phyloP scores from a whole-genome alignment of 2,329 filamentous ascomycete genomes.

The Fusarium penzigii region DNA sequence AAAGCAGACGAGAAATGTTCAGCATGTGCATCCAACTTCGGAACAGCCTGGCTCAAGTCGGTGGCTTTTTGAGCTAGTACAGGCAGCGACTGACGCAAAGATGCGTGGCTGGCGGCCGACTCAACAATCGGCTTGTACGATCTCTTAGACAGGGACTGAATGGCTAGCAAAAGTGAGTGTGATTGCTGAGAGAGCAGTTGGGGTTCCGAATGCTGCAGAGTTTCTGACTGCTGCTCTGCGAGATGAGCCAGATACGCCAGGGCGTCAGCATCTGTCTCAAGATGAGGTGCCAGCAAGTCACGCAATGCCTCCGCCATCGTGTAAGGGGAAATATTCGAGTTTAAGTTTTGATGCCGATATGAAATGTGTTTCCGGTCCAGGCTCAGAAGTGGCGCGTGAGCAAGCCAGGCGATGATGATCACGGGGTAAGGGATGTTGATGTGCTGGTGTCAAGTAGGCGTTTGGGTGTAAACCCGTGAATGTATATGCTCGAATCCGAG shows the following conservation, averaged over 20 bases:
- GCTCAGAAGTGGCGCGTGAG: no score
- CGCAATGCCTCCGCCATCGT: slow-evolving; percentile 40
- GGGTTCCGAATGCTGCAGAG: slow-evolving; percentile 73
- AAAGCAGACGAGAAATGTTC: slow-evolving; percentile 82
- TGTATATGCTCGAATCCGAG: no score
- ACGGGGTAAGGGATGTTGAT: no score
- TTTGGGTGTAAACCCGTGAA: no score
- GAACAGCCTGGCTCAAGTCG: slow-evolving; percentile 71
- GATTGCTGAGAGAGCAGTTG: slow-evolving; percentile 78
- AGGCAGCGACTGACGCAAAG: slow-evolving; percentile 72
- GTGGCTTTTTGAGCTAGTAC: slow-evolving; percentile 64
- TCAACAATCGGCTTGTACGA: slow-evolving; percentile 84
- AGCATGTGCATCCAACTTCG: slow-evolving; percentile 75
- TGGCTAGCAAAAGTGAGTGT: slow-evolving; percentile 76
- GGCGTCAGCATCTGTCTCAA: slow-evolving; percentile 51
- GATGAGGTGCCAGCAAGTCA: slow-evolving; percentile 35
- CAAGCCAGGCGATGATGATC: no score
- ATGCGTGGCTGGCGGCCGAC: slow-evolving; percentile 76
- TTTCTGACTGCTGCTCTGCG: slow-evolving; percentile 72
- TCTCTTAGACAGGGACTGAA: slow-evolving; percentile 86
- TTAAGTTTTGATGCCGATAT: no score
- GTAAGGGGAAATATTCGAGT: not conserved
- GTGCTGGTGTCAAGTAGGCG: no score
- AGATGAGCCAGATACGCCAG: slow-evolving; percentile 76
- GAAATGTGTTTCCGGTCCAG: no score